These are phyloP conservation scores for Colletotrichum eleusines DNA, from an alignment of 2,329 filamentous ascomycete species.

Conservation along the genomic window DNA sequence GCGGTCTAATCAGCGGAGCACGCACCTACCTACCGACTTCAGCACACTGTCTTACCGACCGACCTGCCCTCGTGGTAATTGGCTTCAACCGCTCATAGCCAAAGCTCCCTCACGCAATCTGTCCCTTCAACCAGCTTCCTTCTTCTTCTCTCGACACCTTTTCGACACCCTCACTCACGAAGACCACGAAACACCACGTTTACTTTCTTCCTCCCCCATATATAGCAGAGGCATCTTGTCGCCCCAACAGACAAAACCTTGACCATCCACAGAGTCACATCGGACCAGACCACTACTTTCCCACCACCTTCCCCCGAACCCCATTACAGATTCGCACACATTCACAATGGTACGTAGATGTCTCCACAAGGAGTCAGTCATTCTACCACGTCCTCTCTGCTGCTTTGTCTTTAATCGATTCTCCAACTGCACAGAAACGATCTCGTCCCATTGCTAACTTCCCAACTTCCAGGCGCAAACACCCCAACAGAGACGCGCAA, in stretches of 20 bases:
- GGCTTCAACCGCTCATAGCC: slow-evolving; percentile 23
- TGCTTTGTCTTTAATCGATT: not conserved
- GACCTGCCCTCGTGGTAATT: slow-evolving; percentile 15
- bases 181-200: slow-evolving; percentile 8
- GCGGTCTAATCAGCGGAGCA: not conserved
- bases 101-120: slow-evolving; percentile 40
- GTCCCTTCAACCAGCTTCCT: slow-evolving; percentile 41
- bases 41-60: slow-evolving; percentile 6
- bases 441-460: slow-evolving; percentile 1
- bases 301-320: not conserved
- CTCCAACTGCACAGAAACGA: not conserved
- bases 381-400: not conserved
- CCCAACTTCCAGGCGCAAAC: slow-evolving; percentile 77
- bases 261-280: slow-evolving; percentile 2
- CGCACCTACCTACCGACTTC: slow-evolving; percentile 2
- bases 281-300: slow-evolving; percentile 10
- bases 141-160: slow-evolving; percentile 41
- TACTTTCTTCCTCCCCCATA: not conserved
- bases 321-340: slow-evolving; percentile 3
- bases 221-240: slow-evolving; percentile 12
- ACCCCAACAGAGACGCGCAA: slow-evolving; percentile 83
- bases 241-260: not conserved
- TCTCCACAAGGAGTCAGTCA: not conserved
- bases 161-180: slow-evolving; percentile 10
- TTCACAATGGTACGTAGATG: slow-evolving; percentile 43